Evolutionary conservation across 225 moss, liverwort and hornwort genomes (phyloP).

Genomic region (Neckera pumila): DNA sequence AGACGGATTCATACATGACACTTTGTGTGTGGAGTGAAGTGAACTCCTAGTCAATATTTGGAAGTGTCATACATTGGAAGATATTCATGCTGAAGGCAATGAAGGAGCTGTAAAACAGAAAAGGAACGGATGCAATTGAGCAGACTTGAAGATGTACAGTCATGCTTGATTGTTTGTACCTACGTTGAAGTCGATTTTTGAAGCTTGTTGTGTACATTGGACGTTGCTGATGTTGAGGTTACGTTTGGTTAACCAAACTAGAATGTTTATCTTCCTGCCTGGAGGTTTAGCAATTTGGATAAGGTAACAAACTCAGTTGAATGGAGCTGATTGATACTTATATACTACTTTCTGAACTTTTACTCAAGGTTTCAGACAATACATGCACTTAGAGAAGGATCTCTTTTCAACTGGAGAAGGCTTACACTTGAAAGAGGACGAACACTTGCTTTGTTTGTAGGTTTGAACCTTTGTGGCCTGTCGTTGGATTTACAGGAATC

Average conservation of each 20-base stretch:
- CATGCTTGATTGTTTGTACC: not conserved
- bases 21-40: not conserved
- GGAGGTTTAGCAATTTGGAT: not conserved
- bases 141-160: not conserved
- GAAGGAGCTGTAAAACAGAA: not conserved
- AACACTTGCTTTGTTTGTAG: not conserved
- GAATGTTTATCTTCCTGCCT: not conserved
- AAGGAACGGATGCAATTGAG: not conserved
- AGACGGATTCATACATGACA: not conserved
- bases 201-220: not conserved
- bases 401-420: not conserved
- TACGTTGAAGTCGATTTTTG: not conserved
- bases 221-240: not conserved
- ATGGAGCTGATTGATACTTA: not conserved
- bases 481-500: not conserved
- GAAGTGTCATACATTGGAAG: not conserved
- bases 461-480: not conserved
- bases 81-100: not conserved
- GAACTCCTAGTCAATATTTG: not conserved
- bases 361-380: not conserved
- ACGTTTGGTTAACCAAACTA: not conserved
- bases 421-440: not conserved
- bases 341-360: not conserved
- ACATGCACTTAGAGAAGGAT: not conserved
- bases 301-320: not conserved